phyloP scores from a whole-genome alignment of 2,329 filamentous ascomycete species.

The Zarea fungicola region DNA sequence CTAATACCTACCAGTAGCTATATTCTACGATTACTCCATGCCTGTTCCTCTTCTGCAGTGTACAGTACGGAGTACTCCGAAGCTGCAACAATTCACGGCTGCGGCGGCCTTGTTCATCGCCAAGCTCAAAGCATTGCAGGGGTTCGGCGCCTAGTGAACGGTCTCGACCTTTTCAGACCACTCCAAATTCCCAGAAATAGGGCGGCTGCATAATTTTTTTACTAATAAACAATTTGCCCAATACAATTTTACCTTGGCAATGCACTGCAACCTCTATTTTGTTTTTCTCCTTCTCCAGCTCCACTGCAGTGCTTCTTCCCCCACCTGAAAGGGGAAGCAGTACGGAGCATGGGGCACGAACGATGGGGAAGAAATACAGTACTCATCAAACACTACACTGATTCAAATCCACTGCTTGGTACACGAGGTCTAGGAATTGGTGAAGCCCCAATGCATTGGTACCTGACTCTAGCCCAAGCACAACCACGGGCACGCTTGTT shows the following conservation, averaged over 20 bases:
- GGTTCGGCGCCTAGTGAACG: slow-evolving; percentile 7
- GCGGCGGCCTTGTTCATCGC: background rate
- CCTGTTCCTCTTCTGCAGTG: background rate
- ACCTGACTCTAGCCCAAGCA: slow-evolving; percentile 2
- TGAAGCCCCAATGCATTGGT: background rate
- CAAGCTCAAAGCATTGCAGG: background rate
- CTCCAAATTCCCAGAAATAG: background rate
- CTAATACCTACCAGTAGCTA: too few relatives aligned
- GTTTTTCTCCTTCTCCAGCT: too few relatives aligned
- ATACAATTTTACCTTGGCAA: too few relatives aligned
- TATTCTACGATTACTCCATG: background rate
- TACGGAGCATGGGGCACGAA: too few relatives aligned
- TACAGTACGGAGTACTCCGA: background rate
- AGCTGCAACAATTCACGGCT: background rate
- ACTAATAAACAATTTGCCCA: too few relatives aligned
- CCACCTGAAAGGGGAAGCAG: too few relatives aligned
- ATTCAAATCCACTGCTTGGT: too few relatives aligned
- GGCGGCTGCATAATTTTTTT: background rate
- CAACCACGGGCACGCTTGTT: too few relatives aligned
- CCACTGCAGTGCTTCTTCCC: too few relatives aligned
- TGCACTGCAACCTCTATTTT: too few relatives aligned
- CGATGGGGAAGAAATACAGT: too few relatives aligned
- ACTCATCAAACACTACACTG: too few relatives aligned
- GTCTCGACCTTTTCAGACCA: background rate
- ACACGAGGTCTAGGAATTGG: background rate